These are phyloP conservation scores for Lasiodiplodia gonubiensis DNA, from an alignment of 2,329 filamentous ascomycete species.

Conservation along the genomic window DNA sequence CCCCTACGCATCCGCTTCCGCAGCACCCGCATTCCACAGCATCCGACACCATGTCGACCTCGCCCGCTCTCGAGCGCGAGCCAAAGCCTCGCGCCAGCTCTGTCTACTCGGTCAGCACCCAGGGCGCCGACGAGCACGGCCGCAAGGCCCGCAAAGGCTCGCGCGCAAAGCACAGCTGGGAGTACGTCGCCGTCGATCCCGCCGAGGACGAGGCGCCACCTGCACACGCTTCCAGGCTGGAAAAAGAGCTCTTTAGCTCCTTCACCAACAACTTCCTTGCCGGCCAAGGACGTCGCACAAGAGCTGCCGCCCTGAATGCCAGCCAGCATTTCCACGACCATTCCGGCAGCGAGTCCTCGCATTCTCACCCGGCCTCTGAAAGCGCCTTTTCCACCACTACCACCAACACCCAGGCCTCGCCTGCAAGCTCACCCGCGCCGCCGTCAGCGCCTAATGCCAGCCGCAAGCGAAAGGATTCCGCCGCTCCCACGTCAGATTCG, in stretches of 20 bases:
- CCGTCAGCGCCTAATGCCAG: background rate
- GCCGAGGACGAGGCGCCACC: constrained; percentile 26
- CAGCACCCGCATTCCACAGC: constrained; percentile 23
- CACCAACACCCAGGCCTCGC: constrained; percentile 18
- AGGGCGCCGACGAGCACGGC: background rate
- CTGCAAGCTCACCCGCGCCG: constrained; percentile 26
- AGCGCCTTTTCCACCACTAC: constrained; percentile 21
- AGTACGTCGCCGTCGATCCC: constrained; percentile 25
- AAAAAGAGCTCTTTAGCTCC: constrained; percentile 26
- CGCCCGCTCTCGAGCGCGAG: constrained; percentile 4
- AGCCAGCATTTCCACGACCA: constrained; percentile 22
- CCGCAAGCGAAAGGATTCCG: constrained; percentile 28
- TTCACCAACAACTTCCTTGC: constrained; percentile 26
- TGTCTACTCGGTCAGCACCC: constrained; percentile 19
- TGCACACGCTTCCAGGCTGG: constrained; percentile 17
- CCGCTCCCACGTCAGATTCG: constrained; percentile 19
- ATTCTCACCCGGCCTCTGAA: constrained; percentile 12
- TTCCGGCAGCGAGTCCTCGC: constrained; percentile 17
- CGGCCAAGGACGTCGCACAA: constrained; percentile 22
- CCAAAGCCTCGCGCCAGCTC: constrained; percentile 18
- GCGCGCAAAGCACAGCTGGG: constrained; percentile 28
- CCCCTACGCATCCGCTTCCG: background rate
- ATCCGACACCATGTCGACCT: constrained; percentile 16
- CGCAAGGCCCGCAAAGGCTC: constrained; percentile 5
- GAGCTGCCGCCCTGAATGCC: constrained; percentile 1